Base-by-base conservation (phyloP, 1,284 basidiomycete genomes). In the Wolfiporia cocos region DNA sequence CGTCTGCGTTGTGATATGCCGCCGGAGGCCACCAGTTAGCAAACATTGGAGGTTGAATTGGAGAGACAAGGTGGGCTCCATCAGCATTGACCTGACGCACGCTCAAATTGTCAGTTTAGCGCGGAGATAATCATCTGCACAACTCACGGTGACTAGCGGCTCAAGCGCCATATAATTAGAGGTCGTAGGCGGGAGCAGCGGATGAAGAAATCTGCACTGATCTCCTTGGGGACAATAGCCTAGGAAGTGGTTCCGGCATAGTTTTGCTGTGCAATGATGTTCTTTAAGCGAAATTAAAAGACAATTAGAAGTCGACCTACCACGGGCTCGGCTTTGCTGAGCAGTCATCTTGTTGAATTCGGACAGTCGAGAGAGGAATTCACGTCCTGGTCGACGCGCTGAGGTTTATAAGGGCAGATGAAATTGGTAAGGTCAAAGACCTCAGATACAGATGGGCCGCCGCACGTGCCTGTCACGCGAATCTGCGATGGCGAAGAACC, bases 381-480 rank as follows among this genome's bases (percentile, higher is more conserved):
- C 39, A 44, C 46, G 18, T 46, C 46, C 48, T 50, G 49, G 46
- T 36, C 46, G 42, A 21, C 40, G 34, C 17, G 36, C 36, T n/a
- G n/a, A n/a, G n/a, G n/a, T n/a, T n/a, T n/a, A n/a, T n/a, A n/a
- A n/a, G n/a, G n/a, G n/a, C n/a, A n/a, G n/a, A n/a, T n/a, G n/a
- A 49, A 42, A 47, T 42, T 53, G 46, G 44, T 47, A 54, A 52
- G 53, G 51, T 49, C 48, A 49, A 53, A 45, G 52, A 43, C 48
- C 44, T 51, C 53, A 51, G 53, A 53, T 48, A 61, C 56, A 49
- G 53, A 53, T 49, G 26, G 45, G 49, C 47, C 46, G 44, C 41
- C 45, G 51, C 59, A 61, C 59, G 59, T 62, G 59, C 52, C 43
- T 44, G 49, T 47, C 57, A 62, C 58, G 57, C 59, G 57, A 56